Percentiles rank a stretch among this genome's conserved stretches.
Evolutionary conservation across 305 asterid species (phyloP).

Genomic region (Fraxinus albicans): DNA sequence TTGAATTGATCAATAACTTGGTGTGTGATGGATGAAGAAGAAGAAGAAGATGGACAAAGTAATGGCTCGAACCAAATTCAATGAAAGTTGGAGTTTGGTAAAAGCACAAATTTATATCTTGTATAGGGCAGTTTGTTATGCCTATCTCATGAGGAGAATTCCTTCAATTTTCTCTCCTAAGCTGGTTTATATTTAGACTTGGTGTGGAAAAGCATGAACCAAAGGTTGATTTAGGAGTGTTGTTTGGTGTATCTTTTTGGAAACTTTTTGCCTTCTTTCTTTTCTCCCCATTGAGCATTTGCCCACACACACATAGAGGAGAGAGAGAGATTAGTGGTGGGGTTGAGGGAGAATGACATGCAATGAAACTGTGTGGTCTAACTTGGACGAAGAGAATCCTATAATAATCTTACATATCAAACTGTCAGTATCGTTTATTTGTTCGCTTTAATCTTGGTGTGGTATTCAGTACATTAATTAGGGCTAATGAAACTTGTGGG

Average conservation of each 20-base stretch:
- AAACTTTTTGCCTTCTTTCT: constrained; percentile 33
- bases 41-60: constrained; percentile 18
- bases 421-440: not conserved
- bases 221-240: constrained; percentile 46
- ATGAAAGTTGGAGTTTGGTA: constrained; percentile 44
- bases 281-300: constrained; percentile 22
- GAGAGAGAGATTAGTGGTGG: constrained; percentile 50
- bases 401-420: constrained; percentile 31
- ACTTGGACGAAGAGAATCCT: constrained; percentile 47
- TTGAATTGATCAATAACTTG: constrained; percentile 14
- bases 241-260: constrained; percentile 66
- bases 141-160: not conserved
- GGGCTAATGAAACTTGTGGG: not conserved
- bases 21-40: constrained; percentile 27
- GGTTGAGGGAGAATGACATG: constrained; percentile 53
- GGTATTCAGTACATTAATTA: not conserved
- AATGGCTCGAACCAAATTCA: constrained; percentile 64
- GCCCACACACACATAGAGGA: not conserved
- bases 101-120: constrained; percentile 46
- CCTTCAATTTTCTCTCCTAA: constrained; percentile 19
- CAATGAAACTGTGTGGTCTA: constrained; percentile 35
- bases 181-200: constrained; percentile 50
- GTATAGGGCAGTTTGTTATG: constrained; percentile 13
- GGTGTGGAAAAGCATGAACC: constrained; percentile 60
- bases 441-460: not conserved